These are phyloP conservation scores for Monosporozyma siamensis DNA, from an alignment of 805 yeast genomes.

Conservation along the genomic window DNA sequence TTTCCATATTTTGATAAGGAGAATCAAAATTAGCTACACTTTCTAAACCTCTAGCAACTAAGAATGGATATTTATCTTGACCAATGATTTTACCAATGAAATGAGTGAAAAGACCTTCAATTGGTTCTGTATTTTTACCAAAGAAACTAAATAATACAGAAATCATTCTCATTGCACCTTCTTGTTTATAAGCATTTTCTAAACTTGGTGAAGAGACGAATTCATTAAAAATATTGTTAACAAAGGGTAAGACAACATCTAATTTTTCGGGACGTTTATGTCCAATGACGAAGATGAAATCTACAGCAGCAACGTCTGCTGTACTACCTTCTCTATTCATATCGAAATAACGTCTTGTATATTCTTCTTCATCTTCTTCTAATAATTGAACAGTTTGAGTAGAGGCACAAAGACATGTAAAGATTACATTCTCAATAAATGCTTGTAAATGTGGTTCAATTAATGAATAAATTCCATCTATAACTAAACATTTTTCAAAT, in stretches of 20 bases:
- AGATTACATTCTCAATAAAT: slow-evolving; percentile 58
- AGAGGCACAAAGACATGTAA: slow-evolving; percentile 65
- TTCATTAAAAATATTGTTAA: slow-evolving; percentile 39
- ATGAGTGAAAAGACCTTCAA: slow-evolving; percentile 56
- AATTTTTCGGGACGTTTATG: slow-evolving; percentile 47
- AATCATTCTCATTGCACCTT: slow-evolving; percentile 72
- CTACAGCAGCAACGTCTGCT: slow-evolving; percentile 75
- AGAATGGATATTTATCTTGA: slow-evolving; percentile 45
- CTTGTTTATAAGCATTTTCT: slow-evolving; percentile 52
- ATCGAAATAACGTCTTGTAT: slow-evolving; percentile 64
- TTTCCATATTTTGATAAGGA: slow-evolving; percentile 30
- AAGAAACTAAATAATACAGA: slow-evolving; percentile 50
- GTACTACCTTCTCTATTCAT: slow-evolving; percentile 51
- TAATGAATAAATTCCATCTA: slow-evolving; percentile 49
- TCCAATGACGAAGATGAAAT: slow-evolving; percentile 56
- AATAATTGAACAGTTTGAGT: slow-evolving; percentile 58
- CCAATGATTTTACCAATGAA: slow-evolving; percentile 57
- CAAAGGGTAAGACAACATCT: slow-evolving; percentile 45
- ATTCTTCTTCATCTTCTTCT: slow-evolving; percentile 77
- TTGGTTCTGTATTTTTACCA: slow-evolving; percentile 33
- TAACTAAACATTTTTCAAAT: slow-evolving; percentile 49
- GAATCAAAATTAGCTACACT: slow-evolving; percentile 36
- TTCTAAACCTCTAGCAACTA: slow-evolving; percentile 65
- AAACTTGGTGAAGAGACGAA: slow-evolving; percentile 29
- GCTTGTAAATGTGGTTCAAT: slow-evolving; percentile 57